phyloP scores from a whole-genome alignment of 2,329 filamentous ascomycete genomes.

The Fusarium albidum region DNA sequence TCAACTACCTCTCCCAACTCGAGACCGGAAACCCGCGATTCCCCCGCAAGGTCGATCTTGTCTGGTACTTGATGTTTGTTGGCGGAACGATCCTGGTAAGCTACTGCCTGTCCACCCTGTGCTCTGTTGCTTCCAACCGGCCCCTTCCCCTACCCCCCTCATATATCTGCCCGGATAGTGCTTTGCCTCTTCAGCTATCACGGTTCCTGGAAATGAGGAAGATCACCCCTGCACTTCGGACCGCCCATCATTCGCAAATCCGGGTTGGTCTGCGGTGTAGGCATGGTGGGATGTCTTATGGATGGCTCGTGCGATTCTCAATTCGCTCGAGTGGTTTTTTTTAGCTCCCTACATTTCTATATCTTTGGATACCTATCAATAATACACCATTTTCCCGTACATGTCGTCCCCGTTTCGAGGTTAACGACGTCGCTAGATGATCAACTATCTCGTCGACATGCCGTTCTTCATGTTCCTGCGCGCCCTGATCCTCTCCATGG shows the following conservation, averaged over 20 bases:
- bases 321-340: constrained; percentile 67
- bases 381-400: constrained; percentile 23
- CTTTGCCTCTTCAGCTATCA: constrained; percentile 71
- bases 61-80: constrained; percentile 82
- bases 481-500: constrained; percentile 80
- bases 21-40: constrained; percentile 79
- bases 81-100: constrained; percentile 80
- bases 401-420: constrained; percentile 16
- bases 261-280: constrained; percentile 71
- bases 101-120: constrained; percentile 41
- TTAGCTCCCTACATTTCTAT: constrained; percentile 67
- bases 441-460: constrained; percentile 46
- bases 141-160: constrained; percentile 49
- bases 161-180: constrained; percentile 84
- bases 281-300: constrained; percentile 80
- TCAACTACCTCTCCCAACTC: constrained; percentile 77
- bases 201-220: constrained; percentile 88
- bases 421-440: constrained; percentile 41
- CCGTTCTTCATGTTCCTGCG: constrained; percentile 56
- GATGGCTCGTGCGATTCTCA: constrained; percentile 71
- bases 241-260: constrained; percentile 73
- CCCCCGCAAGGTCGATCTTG: constrained; percentile 76
- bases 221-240: constrained; percentile 73
- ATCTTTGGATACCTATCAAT: constrained; percentile 30
- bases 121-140: constrained; percentile 25